Evolutionary conservation across 441 rosid genomes (phyloP).

Genomic region (Aquilaria agallochum): DNA sequence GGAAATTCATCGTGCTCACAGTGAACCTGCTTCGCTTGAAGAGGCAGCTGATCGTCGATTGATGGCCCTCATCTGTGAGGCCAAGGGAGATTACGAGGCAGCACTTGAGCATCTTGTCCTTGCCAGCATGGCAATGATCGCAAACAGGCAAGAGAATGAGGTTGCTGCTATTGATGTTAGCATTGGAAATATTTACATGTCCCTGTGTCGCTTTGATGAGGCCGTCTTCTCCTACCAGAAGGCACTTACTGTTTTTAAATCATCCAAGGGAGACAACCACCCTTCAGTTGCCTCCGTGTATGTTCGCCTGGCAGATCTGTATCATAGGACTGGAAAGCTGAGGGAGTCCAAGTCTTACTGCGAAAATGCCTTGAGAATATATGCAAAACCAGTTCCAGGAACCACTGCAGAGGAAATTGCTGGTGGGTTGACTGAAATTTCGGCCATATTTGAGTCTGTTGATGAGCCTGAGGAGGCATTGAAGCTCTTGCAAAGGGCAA

Average conservation of each 20-base stretch:
- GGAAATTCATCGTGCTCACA: slow-evolving; percentile 90
- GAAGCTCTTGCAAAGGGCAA: slow-evolving; percentile 85
- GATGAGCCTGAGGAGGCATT: slow-evolving; percentile 97
- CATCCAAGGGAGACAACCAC: slow-evolving; percentile 93
- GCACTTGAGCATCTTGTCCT: slow-evolving; percentile 97
- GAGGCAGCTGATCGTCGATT: slow-evolving; percentile 94
- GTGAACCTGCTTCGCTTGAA: slow-evolving; percentile 93
- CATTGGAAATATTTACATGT: slow-evolving; percentile 88
- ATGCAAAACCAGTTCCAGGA: slow-evolving; percentile 91
- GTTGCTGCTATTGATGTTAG: slow-evolving; percentile 96
- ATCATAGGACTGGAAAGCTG: slow-evolving; percentile 90
- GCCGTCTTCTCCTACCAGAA: slow-evolving; percentile 98
- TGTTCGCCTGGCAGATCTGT: slow-evolving; percentile 92
- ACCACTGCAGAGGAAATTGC: slow-evolving; percentile 95
- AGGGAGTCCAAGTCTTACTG: slow-evolving; percentile 94
- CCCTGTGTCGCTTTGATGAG: slow-evolving; percentile 88
- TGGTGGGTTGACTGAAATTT: slow-evolving; percentile 82
- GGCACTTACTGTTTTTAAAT: slow-evolving; percentile 93
- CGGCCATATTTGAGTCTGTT: slow-evolving; percentile 89
- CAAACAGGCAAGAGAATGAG: slow-evolving; percentile 82
- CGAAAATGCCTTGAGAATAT: slow-evolving; percentile 90
- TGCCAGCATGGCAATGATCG: slow-evolving; percentile 98
- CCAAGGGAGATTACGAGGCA: slow-evolving; percentile 87
- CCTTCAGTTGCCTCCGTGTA: slow-evolving; percentile 91
- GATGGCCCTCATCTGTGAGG: slow-evolving; percentile 90